Conservation (phyloP, 305 asterid species). For the Solanum hybrid region DNA sequence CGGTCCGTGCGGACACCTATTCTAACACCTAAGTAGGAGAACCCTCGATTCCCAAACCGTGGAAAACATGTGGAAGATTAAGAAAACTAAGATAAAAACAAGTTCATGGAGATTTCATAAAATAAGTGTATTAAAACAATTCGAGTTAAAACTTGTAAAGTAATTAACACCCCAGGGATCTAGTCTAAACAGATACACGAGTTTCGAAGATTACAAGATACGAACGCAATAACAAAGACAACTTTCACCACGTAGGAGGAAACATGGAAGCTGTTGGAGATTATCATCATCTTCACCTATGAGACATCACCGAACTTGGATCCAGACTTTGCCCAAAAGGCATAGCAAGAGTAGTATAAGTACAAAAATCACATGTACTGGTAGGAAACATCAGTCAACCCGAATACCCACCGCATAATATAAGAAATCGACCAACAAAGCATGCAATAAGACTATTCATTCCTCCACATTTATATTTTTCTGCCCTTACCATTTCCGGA, state of each 20-base stretch:
- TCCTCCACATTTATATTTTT: not conserved
- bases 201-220: not conserved
- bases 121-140: too few species aligned
- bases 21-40: not conserved
- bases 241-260: not conserved
- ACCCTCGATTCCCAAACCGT: not conserved
- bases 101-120: not conserved
- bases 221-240: not conserved
- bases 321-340: not conserved
- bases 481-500: not conserved
- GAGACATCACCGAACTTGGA: not conserved
- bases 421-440: not conserved
- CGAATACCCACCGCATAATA: not conserved
- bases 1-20: not conserved
- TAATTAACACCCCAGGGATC: not conserved
- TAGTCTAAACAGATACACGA: not conserved
- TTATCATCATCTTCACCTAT: not conserved
- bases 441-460: not conserved
- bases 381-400: not conserved
- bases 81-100: not conserved
- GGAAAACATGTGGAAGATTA: not conserved
- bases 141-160: not conserved
- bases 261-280: not conserved
- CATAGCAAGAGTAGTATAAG: not conserved
- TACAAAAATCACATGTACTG: not conserved